Evolutionary conservation across 2,329 filamentous ascomycete species (phyloP).

Genomic region (Allantophomopsis cytisporea): DNA sequence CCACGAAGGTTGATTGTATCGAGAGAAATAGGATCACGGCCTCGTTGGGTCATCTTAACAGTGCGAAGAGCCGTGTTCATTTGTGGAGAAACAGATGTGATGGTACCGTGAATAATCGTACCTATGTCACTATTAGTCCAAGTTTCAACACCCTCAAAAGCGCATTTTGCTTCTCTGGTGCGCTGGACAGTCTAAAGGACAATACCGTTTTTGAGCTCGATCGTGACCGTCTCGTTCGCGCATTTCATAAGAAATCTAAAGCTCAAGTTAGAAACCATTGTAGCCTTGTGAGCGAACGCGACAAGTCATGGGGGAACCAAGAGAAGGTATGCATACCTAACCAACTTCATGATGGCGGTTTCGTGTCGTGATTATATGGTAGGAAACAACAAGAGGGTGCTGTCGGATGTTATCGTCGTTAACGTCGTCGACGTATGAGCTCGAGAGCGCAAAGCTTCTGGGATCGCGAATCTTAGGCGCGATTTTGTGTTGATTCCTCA

Average conservation of each 20-base stretch:
- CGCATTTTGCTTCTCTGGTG: too few species aligned
- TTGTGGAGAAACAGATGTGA: slow-evolving; percentile 89
- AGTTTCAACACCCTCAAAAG: too few species aligned
- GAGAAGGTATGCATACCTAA: slow-evolving; percentile 52
- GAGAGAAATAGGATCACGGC: slow-evolving; percentile 74
- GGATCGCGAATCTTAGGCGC: neutral
- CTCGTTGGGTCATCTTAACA: slow-evolving; percentile 90
- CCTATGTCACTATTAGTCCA: slow-evolving; percentile 32
- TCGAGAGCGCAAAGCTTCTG: neutral
- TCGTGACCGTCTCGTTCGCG: slow-evolving; percentile 94
- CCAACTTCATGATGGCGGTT: slow-evolving; percentile 74
- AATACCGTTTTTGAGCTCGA: slow-evolving; percentile 94
- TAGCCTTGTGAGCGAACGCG: too few species aligned
- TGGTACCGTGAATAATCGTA: slow-evolving; percentile 92
- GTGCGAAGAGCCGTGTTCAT: slow-evolving; percentile 97
- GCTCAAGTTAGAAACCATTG: too few species aligned
- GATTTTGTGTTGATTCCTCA: too few species aligned
- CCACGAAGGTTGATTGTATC: slow-evolving; percentile 96
- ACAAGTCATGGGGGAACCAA: too few species aligned
- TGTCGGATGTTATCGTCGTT: slow-evolving; percentile 1
- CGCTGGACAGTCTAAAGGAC: too few species aligned
- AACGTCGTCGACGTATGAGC: neutral
- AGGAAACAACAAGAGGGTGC: neutral
- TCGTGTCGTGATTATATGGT: neutral
- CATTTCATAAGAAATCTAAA: slow-evolving; percentile 97